These are phyloP conservation scores for Diaporthe sp. DNA, from an alignment of 2,329 filamentous ascomycete species.

Conservation along the genomic window DNA sequence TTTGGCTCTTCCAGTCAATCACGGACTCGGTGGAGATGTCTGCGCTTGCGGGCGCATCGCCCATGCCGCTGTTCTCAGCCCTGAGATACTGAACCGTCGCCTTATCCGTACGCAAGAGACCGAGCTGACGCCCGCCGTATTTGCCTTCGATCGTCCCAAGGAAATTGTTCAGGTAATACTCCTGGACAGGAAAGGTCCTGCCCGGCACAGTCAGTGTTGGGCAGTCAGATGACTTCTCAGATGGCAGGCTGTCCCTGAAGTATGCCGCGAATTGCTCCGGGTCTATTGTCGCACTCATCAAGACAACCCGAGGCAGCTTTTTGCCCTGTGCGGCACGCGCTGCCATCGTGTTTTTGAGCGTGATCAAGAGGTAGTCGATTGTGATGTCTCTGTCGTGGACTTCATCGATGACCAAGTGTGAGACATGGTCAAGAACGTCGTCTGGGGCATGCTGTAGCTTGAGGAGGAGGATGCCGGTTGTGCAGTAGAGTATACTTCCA, in stretches of 20 bases:
- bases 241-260: conserved; percentile 3
- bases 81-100: background rate
- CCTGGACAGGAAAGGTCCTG: conserved; percentile 29
- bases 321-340: conserved; percentile 26
- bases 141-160: background rate
- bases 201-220: conserved; percentile 30
- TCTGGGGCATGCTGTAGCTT: conserved; percentile 53
- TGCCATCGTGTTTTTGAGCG: conserved; percentile 25
- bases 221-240: background rate
- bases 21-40: background rate
- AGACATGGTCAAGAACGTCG: conserved; percentile 50
- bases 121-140: background rate
- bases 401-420: conserved; percentile 63
- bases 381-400: conserved; percentile 42
- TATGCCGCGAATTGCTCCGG: conserved; percentile 35
- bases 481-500: conserved; percentile 58
- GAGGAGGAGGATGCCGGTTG: conserved; percentile 58
- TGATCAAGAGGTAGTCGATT: conserved; percentile 29
- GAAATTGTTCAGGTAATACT: conserved; percentile 26
- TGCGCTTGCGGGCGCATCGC: background rate
- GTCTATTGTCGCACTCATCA: conserved; percentile 34
- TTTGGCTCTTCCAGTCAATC: conserved; percentile 20
- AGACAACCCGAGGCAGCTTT: conserved; percentile 12
- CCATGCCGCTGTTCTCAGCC: background rate
- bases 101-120: background rate